Evolutionary conservation across 345 rosid species (phyloP).

Genomic region (Populus nigra): DNA sequence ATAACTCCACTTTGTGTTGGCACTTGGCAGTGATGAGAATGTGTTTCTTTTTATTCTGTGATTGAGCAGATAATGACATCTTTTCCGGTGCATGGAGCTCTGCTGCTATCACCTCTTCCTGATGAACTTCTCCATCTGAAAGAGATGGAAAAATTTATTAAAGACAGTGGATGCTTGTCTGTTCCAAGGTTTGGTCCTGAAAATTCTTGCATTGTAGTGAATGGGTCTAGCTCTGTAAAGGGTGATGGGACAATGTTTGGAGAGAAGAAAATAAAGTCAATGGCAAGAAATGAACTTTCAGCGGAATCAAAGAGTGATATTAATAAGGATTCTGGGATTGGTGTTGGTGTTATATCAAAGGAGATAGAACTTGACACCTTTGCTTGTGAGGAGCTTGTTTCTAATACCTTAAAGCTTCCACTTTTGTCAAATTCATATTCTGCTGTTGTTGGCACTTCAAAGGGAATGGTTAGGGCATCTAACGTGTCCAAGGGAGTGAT

Average conservation of each 20-base stretch:
- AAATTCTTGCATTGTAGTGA: conserved; percentile 17
- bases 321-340: conserved; percentile 32
- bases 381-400: conserved; percentile 68
- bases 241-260: conserved; percentile 35
- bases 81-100: conserved; percentile 45
- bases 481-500: conserved; percentile 30
- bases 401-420: conserved; percentile 65
- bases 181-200: conserved; percentile 26
- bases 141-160: conserved; percentile 37
- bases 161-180: conserved; percentile 35
- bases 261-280: conserved; percentile 44
- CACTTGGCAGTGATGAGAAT: conserved; percentile 18
- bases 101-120: conserved; percentile 79
- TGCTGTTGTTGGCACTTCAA: conserved; percentile 29
- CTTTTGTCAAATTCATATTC: conserved; percentile 51
- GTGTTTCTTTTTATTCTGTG: conserved; percentile 27
- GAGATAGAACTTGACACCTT: conserved; percentile 41
- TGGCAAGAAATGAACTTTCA: conserved; percentile 42
- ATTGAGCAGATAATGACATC: conserved; percentile 77
- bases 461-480: conserved; percentile 30
- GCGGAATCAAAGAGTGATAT: conserved; percentile 35
- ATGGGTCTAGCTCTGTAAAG: conserved; percentile 43
- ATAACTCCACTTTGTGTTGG: neutral
- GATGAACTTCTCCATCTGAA: conserved; percentile 52
- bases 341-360: conserved; percentile 31